These are phyloP conservation scores for Selaginella tamariscina DNA, from an alignment of 75 land plant genomes.

Conservation along the genomic window DNA sequence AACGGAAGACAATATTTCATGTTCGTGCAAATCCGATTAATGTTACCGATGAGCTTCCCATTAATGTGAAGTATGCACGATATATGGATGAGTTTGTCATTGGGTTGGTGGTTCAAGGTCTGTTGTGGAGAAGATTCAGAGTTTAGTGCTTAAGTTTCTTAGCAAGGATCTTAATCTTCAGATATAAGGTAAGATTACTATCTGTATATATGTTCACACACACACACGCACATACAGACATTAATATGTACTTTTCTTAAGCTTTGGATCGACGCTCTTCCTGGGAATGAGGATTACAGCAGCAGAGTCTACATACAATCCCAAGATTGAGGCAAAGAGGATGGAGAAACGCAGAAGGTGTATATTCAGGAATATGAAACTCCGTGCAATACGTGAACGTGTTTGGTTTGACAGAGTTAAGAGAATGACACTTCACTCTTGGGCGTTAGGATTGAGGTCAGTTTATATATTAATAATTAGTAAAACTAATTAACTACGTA, in stretches of 20 bases:
- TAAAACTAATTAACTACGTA: too few relatives aligned
- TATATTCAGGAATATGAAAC: neutral
- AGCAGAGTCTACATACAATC: neutral
- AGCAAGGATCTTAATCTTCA: neutral
- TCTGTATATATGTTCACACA: neutral
- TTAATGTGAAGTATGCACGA: neutral
- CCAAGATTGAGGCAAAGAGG: neutral
- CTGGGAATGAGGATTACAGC: neutral
- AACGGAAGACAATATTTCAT: neutral
- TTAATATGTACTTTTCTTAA: too few relatives aligned
- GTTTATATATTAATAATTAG: too few relatives aligned
- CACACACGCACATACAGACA: too few relatives aligned
- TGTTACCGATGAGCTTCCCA: neutral
- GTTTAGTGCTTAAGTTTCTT: neutral
- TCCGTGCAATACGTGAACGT: neutral
- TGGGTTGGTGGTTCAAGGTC: neutral
- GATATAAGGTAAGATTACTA: neutral
- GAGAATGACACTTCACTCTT: neutral
- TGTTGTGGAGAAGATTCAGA: neutral
- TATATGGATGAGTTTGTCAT: neutral
- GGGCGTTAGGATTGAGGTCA: neutral
- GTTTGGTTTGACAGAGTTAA: neutral
- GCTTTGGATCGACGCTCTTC: neutral
- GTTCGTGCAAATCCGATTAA: neutral
- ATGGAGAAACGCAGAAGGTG: neutral